A percentile compares a stretch with the other conserved stretches of the same genome.
phyloP scores from a whole-genome alignment of 1,139 yeast genomes.

The Magnusiomyces sp. region DNA sequence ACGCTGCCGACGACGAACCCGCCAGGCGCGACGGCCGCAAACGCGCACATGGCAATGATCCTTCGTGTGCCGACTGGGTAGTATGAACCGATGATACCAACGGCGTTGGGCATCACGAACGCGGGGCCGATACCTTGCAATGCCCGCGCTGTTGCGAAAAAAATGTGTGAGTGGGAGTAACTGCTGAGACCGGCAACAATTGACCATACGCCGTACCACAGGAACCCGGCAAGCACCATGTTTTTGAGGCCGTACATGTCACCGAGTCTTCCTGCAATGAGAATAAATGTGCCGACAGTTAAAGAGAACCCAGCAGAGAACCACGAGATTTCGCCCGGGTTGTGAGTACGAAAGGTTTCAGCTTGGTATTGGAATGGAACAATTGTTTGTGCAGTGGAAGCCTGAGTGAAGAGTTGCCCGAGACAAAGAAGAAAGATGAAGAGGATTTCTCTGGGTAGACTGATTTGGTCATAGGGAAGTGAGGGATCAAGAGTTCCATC shows the following conservation, averaged over 20 bases:
- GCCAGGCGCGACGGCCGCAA: constrained; percentile 53
- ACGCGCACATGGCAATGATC: constrained; percentile 39
- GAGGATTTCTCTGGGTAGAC: constrained; percentile 18
- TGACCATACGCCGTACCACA: constrained; percentile 43
- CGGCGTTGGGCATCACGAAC: constrained; percentile 46
- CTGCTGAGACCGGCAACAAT: constrained; percentile 44
- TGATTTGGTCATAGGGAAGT: constrained; percentile 2
- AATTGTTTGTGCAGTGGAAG: constrained; percentile 42
- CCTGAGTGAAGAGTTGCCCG: constrained; percentile 45
- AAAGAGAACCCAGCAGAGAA: constrained; percentile 50
- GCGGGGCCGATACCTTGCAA: constrained; percentile 58
- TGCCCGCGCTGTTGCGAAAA: constrained; percentile 47
- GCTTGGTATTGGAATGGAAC: constrained; percentile 36
- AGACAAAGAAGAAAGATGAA: constrained; percentile 33
- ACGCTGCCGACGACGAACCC: constrained; percentile 48
- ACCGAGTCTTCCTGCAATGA: constrained; percentile 56
- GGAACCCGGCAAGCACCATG: constrained; percentile 41
- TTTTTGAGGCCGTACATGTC: constrained; percentile 52
- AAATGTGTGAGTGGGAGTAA: constrained; percentile 34
- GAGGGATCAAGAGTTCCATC: background rate
- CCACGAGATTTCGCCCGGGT: constrained; percentile 46
- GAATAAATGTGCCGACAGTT: constrained; percentile 54
- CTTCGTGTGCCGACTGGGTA: constrained; percentile 41
- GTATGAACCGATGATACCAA: constrained; percentile 46
- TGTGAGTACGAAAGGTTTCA: constrained; percentile 32